Evolutionary conservation across 805 yeast genomes (phyloP), one percentile per base, ranked within the genome.

Genomic region (Myxozyma sirexii): DNA sequence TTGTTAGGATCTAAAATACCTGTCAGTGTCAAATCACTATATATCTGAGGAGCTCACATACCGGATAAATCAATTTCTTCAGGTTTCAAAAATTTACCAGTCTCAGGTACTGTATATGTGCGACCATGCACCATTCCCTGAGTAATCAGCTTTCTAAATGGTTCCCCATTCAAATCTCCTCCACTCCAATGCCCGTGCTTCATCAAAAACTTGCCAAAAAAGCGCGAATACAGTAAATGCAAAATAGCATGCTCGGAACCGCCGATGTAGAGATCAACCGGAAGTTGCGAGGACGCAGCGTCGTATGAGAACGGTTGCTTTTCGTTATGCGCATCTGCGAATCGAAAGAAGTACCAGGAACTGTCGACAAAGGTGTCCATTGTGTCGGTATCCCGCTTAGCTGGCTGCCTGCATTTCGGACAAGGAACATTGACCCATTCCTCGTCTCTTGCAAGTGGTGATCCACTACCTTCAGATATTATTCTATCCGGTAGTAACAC

Each of bases 301-400:
- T 78, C 78, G 59, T 71, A 74, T 29, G 69, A 75, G 68, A 93
- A 90, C 1, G 90, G 88, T 42, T 70, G 64, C 0, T 67, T 49
- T 0, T 68, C 62, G 71, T 94, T 93, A 33, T 83, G 75, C 0
- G 96, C 77, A 71, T 94, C 98, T 1, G 86, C 74, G 68, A 83
- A 92, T 60, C 99, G 81, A 76, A 94, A 86, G 72, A 82, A 89
- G 73, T 94, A 94, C 99, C 99, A 94, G 2, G 97, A 91, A 17
- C 96, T 88, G 74, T 94, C 99, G 84, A 94, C 93, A 70, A 94
- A 94, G 0, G 99, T 94, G 71, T 94, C 99, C 99, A 94, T 93
- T 0, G 99, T 94, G 70, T 94, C 99, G 0, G 98, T 90, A 65
- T 94, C 99, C 68, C 99, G 81, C 57, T 81, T 84, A 0, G 97